phyloP scores from a whole-genome alignment of 768 basidiomycete species.

The Leccinum truebloodii region DNA sequence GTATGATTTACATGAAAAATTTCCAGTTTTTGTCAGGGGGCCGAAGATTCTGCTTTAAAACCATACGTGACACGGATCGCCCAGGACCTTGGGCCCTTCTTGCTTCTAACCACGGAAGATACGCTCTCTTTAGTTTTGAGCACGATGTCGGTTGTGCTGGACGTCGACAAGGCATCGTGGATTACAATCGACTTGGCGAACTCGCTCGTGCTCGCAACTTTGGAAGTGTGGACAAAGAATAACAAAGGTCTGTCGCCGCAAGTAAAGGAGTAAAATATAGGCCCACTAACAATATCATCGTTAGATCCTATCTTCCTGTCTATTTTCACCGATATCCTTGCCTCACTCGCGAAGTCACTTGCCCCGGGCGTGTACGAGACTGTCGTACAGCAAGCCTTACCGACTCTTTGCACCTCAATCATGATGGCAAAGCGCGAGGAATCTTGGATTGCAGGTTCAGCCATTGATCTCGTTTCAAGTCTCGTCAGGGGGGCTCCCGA shows the following conservation, averaged over 20 bases:
- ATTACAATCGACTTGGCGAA: conserved; percentile 63
- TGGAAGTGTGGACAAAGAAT: conserved; percentile 86
- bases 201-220: conserved; percentile 62
- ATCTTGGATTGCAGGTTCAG: conserved; percentile 75
- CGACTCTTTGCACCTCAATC: conserved; percentile 68
- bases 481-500: conserved; percentile 67
- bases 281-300: conserved; percentile 15
- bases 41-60: conserved; percentile 54
- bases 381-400: conserved; percentile 73
- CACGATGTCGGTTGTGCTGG: conserved; percentile 76
- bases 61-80: conserved; percentile 75
- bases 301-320: conserved; percentile 88
- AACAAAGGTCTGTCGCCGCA: conserved; percentile 61
- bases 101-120: conserved; percentile 80
- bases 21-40: conserved; percentile 68
- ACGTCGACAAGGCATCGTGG: conserved; percentile 74
- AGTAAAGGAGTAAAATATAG: not conserved
- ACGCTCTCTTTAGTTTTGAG: conserved; percentile 87
- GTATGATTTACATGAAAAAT: conserved; percentile 9
- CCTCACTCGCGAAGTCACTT: conserved; percentile 63
- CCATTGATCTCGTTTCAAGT: conserved; percentile 77
- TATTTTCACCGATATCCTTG: conserved; percentile 79
- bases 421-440: conserved; percentile 57
- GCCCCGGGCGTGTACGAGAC: conserved; percentile 64
- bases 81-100: conserved; percentile 80